These are phyloP conservation scores for Corchorus olitorius DNA, from an alignment of 345 rosid genomes.

Conservation along the genomic window DNA sequence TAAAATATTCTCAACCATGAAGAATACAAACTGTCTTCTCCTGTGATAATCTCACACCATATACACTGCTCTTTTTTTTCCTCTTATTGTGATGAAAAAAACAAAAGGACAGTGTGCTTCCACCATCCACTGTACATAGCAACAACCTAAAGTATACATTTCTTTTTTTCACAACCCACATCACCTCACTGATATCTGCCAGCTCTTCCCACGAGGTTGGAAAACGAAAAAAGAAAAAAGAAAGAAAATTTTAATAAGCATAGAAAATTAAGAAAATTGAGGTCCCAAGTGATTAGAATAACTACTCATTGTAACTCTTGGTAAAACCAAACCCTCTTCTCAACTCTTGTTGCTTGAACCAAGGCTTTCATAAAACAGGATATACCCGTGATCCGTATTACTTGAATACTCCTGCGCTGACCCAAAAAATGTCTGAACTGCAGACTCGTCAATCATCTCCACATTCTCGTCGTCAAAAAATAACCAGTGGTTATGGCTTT, in stretches of 20 bases:
- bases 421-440: slow-evolving; percentile 96
- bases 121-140: slow-evolving; percentile 65
- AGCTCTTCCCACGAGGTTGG: slow-evolving; percentile 36
- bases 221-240: slow-evolving; percentile 22
- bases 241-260: slow-evolving; percentile 16
- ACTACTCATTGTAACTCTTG: slow-evolving; percentile 32
- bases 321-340: slow-evolving; percentile 30
- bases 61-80: slow-evolving; percentile 42
- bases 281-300: slow-evolving; percentile 44
- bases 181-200: slow-evolving; percentile 36
- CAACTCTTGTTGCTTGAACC: slow-evolving; percentile 53
- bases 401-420: slow-evolving; percentile 95
- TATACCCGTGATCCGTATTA: slow-evolving; percentile 97
- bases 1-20: slow-evolving; percentile 35
- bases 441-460: slow-evolving; percentile 98
- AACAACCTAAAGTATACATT: slow-evolving; percentile 50
- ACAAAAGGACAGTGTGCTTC: slow-evolving; percentile 44
- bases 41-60: slow-evolving; percentile 41
- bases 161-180: slow-evolving; percentile 32
- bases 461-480: slow-evolving; percentile 96
- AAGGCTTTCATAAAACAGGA: slow-evolving; percentile 93
- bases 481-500: slow-evolving; percentile 98
- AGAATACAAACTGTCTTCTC: slow-evolving; percentile 26
- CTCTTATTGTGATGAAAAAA: slow-evolving; percentile 40
- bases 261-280: slow-evolving; percentile 21